Conservation (phyloP, 257 asterid species). For the Ocimum tenuiflorum region DNA sequence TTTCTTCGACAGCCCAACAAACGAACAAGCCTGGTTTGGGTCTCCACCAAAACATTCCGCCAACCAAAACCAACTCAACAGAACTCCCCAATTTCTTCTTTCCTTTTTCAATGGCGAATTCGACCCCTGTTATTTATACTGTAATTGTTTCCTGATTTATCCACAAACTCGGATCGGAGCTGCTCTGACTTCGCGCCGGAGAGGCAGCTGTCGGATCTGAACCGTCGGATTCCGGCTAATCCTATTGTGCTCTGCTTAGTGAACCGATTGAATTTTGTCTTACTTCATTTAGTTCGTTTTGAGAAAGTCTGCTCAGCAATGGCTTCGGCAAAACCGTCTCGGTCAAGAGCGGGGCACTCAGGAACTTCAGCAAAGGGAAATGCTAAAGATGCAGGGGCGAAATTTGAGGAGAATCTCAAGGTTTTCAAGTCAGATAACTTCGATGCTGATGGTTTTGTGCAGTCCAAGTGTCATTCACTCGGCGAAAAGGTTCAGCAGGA, state of each 20-base stretch:
- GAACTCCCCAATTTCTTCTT: conserved; percentile 26
- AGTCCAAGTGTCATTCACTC: conserved; percentile 83
- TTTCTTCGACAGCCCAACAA: conserved; percentile 32
- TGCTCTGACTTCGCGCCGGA: conserved; percentile 18
- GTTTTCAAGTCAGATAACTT: conserved; percentile 84
- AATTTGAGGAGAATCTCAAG: conserved; percentile 86
- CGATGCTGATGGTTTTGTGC: conserved; percentile 82
- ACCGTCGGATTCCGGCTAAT: conserved; percentile 13
- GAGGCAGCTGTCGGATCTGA: conserved; percentile 34
- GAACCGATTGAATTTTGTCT: not conserved
- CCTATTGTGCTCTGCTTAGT: conserved; percentile 6
- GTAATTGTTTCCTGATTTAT: not conserved
- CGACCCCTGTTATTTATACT: conserved; percentile 10
- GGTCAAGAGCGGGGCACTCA: conserved; percentile 63
- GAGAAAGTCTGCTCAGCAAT: conserved; percentile 20
- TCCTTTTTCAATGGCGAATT: conserved; percentile 29
- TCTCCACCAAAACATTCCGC: conserved; percentile 27
- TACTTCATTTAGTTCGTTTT: no score
- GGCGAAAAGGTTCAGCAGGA: conserved; percentile 62
- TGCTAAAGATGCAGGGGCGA: conserved; percentile 56
- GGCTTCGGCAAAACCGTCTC: conserved; percentile 79
- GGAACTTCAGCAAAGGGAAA: conserved; percentile 50
- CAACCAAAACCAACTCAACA: conserved; percentile 35
- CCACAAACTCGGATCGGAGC: conserved; percentile 15
- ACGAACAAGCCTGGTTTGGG: conserved; percentile 21